phyloP scores from a whole-genome alignment of 306 rosid species.

The Fragaria nilgerrensis region DNA sequence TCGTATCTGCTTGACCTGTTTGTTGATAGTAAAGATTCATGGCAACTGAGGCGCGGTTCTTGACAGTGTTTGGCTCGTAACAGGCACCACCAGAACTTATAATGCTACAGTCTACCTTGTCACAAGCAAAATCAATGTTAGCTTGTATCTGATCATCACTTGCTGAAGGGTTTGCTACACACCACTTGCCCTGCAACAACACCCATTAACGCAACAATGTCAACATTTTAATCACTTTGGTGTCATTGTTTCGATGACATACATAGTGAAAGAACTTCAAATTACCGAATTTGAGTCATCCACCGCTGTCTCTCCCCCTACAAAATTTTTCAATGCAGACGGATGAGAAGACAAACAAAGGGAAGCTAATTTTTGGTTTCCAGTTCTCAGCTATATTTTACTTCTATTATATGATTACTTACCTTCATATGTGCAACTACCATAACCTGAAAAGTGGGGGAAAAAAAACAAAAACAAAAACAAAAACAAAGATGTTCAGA shows the following conservation, averaged over 20 bases:
- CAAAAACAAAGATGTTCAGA: background rate
- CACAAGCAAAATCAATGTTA: conserved; percentile 24
- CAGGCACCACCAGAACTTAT: conserved; percentile 17
- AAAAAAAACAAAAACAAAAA: background rate
- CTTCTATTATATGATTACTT: background rate
- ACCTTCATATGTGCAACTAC: background rate
- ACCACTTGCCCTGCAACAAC: conserved; percentile 21
- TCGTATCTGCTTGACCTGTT: conserved; percentile 18
- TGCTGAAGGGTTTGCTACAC: conserved; percentile 20
- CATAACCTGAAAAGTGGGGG: background rate
- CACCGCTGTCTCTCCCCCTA: conserved; percentile 13
- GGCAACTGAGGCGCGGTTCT: conserved; percentile 39
- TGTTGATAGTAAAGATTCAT: conserved; percentile 44
- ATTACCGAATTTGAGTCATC: conserved; percentile 8
- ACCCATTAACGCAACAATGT: background rate
- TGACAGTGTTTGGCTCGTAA: conserved; percentile 9
- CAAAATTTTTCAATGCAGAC: background rate
- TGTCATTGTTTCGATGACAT: background rate
- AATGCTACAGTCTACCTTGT: conserved; percentile 24
- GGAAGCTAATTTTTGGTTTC: background rate
- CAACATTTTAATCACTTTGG: background rate
- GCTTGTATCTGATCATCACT: background rate
- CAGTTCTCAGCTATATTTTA: background rate
- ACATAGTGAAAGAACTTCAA: background rate
- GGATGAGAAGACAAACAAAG: background rate